Conservation (phyloP, 768 basidiomycete species). For the Paxillus rubicundulus region DNA sequence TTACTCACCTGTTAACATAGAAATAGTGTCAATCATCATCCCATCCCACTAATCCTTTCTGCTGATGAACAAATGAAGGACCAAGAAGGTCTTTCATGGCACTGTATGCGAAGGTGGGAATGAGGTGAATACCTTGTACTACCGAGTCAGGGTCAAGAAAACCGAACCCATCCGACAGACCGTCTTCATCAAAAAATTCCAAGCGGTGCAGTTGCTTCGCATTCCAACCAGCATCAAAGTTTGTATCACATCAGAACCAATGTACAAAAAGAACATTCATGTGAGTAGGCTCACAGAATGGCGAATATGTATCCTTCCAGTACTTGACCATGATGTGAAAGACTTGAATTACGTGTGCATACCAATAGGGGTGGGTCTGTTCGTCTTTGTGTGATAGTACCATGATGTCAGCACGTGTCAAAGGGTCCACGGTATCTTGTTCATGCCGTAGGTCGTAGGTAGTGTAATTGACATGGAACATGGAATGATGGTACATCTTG, state of each 20-base stretch:
- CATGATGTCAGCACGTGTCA: slow-evolving; percentile 36
- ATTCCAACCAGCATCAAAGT: slow-evolving; percentile 24
- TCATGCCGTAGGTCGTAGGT: slow-evolving; percentile 24
- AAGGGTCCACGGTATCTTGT: slow-evolving; percentile 42
- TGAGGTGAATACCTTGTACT: slow-evolving; percentile 39
- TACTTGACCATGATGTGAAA: slow-evolving; percentile 14
- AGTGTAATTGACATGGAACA: slow-evolving; percentile 28
- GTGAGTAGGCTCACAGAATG: background rate
- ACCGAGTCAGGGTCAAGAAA: slow-evolving; percentile 45
- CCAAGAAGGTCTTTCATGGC: slow-evolving; percentile 5
- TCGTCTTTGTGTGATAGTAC: slow-evolving; percentile 28
- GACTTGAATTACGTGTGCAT: slow-evolving; percentile 21
- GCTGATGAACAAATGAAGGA: background rate
- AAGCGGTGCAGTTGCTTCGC: slow-evolving; percentile 34
- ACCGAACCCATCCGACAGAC: slow-evolving; percentile 34
- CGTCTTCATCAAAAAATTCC: slow-evolving; percentile 34
- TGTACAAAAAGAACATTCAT: slow-evolving; percentile 45
- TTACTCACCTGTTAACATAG: no score
- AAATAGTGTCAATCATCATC: no score
- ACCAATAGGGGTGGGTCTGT: slow-evolving; percentile 37
- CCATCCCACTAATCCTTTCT: no score
- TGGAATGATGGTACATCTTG: slow-evolving; percentile 17
- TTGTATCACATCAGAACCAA: slow-evolving; percentile 34
- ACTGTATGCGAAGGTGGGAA: slow-evolving; percentile 37
- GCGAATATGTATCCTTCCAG: background rate